phyloP scores from a whole-genome alignment of 1,139 yeast species.

The Protomyces gravidus region DNA sequence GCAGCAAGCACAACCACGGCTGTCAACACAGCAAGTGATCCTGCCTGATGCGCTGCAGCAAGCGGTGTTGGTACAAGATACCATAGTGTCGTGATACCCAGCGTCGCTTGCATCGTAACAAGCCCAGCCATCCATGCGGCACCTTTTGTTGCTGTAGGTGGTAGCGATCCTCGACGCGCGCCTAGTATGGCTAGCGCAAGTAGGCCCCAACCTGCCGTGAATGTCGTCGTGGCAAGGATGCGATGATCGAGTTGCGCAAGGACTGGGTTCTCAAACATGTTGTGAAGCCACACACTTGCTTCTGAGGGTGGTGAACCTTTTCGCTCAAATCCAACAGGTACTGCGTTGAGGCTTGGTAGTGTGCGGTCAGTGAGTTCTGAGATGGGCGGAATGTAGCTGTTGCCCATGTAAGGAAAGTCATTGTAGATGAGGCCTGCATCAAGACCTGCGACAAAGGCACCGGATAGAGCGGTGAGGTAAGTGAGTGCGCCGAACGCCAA shows the following conservation, averaged over 20 bases:
- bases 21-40: conserved; percentile 85
- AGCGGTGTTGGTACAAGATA: conserved; percentile 88
- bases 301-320: not conserved
- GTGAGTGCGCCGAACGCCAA: conserved; percentile 21
- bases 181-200: conserved; percentile 57
- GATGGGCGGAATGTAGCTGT: conserved; percentile 57
- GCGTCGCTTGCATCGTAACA: conserved; percentile 63
- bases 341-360: conserved; percentile 45
- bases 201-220: conserved; percentile 61
- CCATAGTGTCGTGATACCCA: conserved; percentile 80
- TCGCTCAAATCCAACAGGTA: not conserved
- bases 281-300: conserved; percentile 69
- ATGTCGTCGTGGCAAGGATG: conserved; percentile 75
- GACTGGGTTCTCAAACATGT: conserved; percentile 88
- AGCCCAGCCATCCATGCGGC: conserved; percentile 61
- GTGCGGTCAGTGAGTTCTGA: conserved; percentile 71
- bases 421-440: conserved; percentile 97
- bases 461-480: conserved; percentile 75
- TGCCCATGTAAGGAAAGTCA: conserved; percentile 94
- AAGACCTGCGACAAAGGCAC: conserved; percentile 96
- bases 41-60: conserved; percentile 97
- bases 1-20: conserved; percentile 58
- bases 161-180: conserved; percentile 49
- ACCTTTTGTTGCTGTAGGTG: conserved; percentile 55
- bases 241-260: conserved; percentile 93